phyloP scores from a whole-genome alignment of 306 rosid species.

The Hippophae rhamnoides region DNA sequence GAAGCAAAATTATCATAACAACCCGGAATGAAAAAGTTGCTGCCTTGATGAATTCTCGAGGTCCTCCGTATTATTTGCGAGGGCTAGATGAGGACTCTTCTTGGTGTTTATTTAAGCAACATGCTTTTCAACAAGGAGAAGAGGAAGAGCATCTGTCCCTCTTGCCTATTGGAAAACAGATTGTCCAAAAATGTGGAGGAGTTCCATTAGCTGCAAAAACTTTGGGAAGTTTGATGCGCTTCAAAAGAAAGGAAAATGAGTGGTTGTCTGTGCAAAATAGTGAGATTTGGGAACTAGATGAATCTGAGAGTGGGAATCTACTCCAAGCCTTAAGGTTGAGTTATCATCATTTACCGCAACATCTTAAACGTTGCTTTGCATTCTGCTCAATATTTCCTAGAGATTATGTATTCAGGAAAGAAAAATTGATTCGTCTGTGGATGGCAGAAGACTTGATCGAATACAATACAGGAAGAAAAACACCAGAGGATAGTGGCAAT shows the following conservation, averaged over 20 bases:
- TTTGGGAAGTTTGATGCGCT: constrained; percentile 4
- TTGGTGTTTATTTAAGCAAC: constrained; percentile 6
- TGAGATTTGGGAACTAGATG: constrained; percentile 10
- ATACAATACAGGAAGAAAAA: neutral
- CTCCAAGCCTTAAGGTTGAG: constrained; percentile 14
- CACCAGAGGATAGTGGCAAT: constrained; percentile 10
- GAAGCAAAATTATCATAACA: constrained; percentile 9
- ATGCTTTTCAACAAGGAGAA: constrained; percentile 5
- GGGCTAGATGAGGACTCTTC: constrained; percentile 2
- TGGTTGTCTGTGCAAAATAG: constrained; percentile 7
- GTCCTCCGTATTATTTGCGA: neutral
- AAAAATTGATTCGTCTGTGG: constrained; percentile 5
- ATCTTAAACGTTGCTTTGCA: constrained; percentile 11
- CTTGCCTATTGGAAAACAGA: constrained; percentile 3
- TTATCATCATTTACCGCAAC: neutral
- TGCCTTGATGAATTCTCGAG: neutral
- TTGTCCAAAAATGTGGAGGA: constrained; percentile 11
- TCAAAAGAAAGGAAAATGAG: neutral
- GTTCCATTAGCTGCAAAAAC: constrained; percentile 14
- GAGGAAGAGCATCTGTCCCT: neutral
- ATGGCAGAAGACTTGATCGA: constrained; percentile 16
- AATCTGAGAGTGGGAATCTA: neutral
- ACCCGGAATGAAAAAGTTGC: constrained; percentile 2
- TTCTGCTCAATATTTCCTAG: neutral
- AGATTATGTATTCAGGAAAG: constrained; percentile 1